A percentile compares a stretch with the other conserved stretches of the same genome.
Conservation (phyloP, 345 rosid species). For the Arabis alpina region DNA sequence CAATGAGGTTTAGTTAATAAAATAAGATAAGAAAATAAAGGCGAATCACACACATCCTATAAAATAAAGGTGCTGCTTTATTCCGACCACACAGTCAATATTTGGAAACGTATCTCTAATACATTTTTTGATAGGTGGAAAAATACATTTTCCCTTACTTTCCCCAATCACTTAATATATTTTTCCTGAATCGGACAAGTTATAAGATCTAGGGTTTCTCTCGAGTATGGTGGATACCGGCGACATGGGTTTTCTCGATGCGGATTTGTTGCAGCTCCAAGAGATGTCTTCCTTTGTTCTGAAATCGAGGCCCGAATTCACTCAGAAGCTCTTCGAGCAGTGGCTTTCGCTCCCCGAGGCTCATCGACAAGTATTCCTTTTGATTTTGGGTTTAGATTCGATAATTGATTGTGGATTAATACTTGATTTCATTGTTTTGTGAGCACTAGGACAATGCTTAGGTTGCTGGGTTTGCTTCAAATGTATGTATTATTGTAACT, state of each 20-base stretch:
- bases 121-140: neutral
- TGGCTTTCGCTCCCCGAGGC: constrained; percentile 95
- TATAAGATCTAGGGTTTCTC: constrained; percentile 55
- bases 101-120: neutral
- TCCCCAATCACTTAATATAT: constrained; percentile 9
- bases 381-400: neutral
- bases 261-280: constrained; percentile 81
- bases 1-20: neutral
- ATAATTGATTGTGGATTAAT: neutral
- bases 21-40: neutral
- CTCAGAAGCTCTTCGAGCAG: constrained; percentile 80
- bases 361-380: constrained; percentile 63
- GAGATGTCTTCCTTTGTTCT: constrained; percentile 78
- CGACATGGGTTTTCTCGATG: constrained; percentile 71
- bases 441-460: constrained; percentile 3
- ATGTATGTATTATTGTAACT: no score
- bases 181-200: constrained; percentile 11
- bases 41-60: neutral
- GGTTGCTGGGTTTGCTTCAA: neutral
- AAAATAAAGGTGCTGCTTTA: neutral
- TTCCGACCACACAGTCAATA: constrained; percentile 26
- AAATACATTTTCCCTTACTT: constrained; percentile 20
- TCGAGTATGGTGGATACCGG: constrained; percentile 51
- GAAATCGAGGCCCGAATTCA: constrained; percentile 75
- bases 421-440: neutral